Base-by-base conservation (phyloP, 2,329 filamentous ascomycete species). In the Coniochaeta sp. region DNA sequence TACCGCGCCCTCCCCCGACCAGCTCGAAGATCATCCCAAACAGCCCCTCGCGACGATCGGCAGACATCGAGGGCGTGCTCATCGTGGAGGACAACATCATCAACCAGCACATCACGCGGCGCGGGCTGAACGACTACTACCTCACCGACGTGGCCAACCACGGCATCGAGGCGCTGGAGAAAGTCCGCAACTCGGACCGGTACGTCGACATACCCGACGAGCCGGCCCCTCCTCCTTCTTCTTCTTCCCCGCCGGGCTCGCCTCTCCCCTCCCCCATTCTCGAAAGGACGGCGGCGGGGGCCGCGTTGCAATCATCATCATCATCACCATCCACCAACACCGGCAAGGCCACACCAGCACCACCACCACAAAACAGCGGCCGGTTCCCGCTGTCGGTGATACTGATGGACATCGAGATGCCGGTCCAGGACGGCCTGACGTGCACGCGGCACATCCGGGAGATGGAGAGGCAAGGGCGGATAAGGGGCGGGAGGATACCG, bases 381-480 rank as follows among this genome's bases (percentile, higher is more conserved):
- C 36, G 62, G 22, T 74, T 79, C 28, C 73, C 77, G 1, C 73
- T 88, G 26, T 82, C 82, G 57, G 76, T 90, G 5, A 83, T 91
- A 19, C 76, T 91, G 22, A 91, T 91, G 88, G 89, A 91, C 66
- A 85, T 89, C 65, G 87, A 90, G 68, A 90, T 91, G 88, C 88
- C 88, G 1, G 74, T 90, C 17, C 88, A 89, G 78, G 87, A 90
- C 65, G 89, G 89, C 0, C 74, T 89, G 60, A 84, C 85, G 1
- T 89, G 87, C 68, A 87, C 86, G 14, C 78, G 79, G 34, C 78
- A 79, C 50, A 89, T 91, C 60, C 80, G 89, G 17, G 78, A 84
- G 62, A 71, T 89, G 60, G 85, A 89, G 70, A 73, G 72, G 44
- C 72, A 77, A 36, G 82, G 82, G 9, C 77, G 77, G 62, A 74